phyloP scores from a whole-genome alignment of 257 asterid species.

The Plantago major region DNA sequence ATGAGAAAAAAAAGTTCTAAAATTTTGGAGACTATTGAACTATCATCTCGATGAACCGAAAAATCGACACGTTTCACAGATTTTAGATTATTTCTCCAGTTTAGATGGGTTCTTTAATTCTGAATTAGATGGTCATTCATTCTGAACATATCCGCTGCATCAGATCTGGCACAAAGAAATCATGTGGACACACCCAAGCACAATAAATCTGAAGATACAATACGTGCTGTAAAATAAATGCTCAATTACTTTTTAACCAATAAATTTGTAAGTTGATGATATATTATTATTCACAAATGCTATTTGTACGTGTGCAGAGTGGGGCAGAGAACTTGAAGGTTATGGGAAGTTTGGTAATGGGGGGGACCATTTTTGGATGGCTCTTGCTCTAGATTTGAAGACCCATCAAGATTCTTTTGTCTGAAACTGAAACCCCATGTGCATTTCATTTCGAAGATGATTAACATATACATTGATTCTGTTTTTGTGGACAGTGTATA shows the following conservation, averaged over 20 bases:
- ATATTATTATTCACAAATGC: not conserved
- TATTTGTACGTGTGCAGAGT: conserved; percentile 39
- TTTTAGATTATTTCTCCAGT: too few relatives aligned
- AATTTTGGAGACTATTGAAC: too few relatives aligned
- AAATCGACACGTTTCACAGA: too few relatives aligned
- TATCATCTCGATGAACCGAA: too few relatives aligned
- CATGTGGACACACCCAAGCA: too few relatives aligned
- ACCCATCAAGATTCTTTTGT: not conserved
- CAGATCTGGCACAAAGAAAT: too few relatives aligned
- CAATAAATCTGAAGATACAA: too few relatives aligned
- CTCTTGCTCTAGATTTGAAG: conserved; percentile 21
- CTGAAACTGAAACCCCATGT: conserved; percentile 6
- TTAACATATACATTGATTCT: conserved; percentile 1
- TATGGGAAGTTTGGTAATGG: conserved; percentile 48
- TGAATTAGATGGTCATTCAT: too few relatives aligned
- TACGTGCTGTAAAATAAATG: not conserved
- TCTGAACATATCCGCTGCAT: too few relatives aligned
- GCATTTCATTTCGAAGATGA: not conserved
- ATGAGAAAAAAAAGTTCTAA: too few relatives aligned
- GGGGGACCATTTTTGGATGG: conserved; percentile 41
- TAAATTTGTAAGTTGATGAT: not conserved
- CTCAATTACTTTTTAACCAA: not conserved
- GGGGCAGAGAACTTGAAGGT: conserved; percentile 52
- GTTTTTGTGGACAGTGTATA: not conserved
- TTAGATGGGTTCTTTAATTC: too few relatives aligned